phyloP scores from a whole-genome alignment of 495 filamentous ascomycete genomes.

The Hypomontagnella submonticulosa region DNA sequence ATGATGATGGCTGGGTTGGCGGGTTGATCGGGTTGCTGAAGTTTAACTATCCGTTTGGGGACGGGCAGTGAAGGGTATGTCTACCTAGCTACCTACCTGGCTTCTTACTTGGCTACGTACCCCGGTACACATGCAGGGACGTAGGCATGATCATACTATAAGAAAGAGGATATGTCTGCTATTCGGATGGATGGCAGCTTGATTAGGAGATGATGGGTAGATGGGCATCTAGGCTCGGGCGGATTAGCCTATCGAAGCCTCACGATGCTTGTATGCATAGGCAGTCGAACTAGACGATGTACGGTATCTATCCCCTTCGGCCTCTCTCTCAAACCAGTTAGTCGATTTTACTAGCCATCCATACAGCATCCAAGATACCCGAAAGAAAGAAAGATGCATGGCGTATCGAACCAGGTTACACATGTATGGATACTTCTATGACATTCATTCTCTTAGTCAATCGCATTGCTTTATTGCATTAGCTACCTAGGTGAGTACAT shows the following conservation, averaged over 20 bases:
- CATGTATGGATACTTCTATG: neutral
- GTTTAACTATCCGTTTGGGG: conserved; percentile 98
- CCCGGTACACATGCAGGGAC: too few relatives aligned
- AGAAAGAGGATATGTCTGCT: neutral
- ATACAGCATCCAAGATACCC: neutral
- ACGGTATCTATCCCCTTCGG: too few relatives aligned
- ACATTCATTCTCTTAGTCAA: neutral
- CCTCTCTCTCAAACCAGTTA: too few relatives aligned
- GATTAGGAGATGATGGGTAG: too few relatives aligned
- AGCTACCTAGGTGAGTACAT: too few relatives aligned
- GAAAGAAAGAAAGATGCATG: neutral
- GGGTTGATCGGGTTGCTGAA: conserved; percentile 94
- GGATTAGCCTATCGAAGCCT: neutral
- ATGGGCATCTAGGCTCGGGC: neutral
- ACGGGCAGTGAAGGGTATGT: conserved; percentile 53
- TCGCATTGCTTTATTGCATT: too few relatives aligned
- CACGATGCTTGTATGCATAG: neutral
- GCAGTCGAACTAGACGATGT: too few relatives aligned
- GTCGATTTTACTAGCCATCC: too few relatives aligned
- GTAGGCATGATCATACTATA: neutral
- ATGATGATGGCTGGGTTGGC: conserved; percentile 94
- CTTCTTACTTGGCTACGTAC: too few relatives aligned
- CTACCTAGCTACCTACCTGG: too few relatives aligned
- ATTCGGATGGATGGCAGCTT: neutral
- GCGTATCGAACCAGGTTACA: neutral